phyloP scores from a whole-genome alignment of 768 basidiomycete species.

The Strobilomyces echinocephalus region DNA sequence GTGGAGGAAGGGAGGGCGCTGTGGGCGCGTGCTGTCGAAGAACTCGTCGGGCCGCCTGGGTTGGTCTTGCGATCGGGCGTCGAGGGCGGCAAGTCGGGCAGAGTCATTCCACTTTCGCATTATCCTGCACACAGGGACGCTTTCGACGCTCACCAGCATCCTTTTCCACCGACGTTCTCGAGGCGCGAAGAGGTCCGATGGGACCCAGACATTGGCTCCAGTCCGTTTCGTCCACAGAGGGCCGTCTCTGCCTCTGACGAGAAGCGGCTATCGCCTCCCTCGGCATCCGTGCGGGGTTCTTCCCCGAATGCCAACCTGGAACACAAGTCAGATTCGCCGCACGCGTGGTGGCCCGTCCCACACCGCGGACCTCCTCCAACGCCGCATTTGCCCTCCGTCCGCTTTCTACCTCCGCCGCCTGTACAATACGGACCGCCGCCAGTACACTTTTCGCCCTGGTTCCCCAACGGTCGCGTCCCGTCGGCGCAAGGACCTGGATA shows the following conservation, averaged over 20 bases:
- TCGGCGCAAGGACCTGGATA: constrained; percentile 17
- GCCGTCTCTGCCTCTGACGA: not conserved
- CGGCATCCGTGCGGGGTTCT: not conserved
- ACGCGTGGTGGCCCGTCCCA: constrained; percentile 8
- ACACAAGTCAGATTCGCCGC: constrained; percentile 10
- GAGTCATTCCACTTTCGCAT: not conserved
- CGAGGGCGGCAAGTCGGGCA: not conserved
- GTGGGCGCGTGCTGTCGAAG: constrained; percentile 17
- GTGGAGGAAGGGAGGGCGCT: constrained; percentile 22
- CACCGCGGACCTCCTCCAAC: constrained; percentile 7
- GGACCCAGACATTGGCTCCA: constrained; percentile 9
- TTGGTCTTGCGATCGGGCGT: constrained; percentile 3
- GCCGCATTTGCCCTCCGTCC: constrained; percentile 4
- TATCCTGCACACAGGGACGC: not conserved
- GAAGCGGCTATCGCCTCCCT: not conserved
- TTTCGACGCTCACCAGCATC: not conserved
- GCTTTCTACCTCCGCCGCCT: constrained; percentile 11
- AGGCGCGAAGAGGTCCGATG: constrained; percentile 8
- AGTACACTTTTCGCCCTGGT: constrained; percentile 12
- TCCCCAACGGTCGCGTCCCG: constrained; percentile 8
- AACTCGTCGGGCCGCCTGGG: constrained; percentile 21
- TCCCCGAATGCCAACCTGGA: constrained; percentile 3
- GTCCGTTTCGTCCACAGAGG: not conserved
- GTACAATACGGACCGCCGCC: constrained; percentile 12
- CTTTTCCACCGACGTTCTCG: not conserved